Conservation (phyloP, 2,329 filamentous ascomycete species). For the Aspergillus vadensis region DNA sequence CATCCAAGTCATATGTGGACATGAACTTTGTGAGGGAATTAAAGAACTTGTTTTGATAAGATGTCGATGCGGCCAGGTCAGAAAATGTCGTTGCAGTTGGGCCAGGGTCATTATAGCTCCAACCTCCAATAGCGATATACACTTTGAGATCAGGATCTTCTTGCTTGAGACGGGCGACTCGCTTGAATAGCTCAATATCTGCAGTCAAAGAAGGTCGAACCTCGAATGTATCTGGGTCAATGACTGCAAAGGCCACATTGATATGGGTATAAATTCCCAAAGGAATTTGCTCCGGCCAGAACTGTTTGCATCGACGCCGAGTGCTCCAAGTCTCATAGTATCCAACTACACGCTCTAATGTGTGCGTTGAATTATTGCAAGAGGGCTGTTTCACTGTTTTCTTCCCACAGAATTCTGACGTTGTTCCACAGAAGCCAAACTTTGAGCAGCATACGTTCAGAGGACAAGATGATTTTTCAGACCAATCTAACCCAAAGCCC, state of each 20-base stretch:
- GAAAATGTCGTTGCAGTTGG: constrained; percentile 24
- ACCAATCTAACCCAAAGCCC: neutral
- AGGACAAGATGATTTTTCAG: constrained; percentile 1
- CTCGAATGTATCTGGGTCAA: constrained; percentile 14
- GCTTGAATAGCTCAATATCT: constrained; percentile 21
- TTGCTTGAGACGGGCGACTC: constrained; percentile 33
- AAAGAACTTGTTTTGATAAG: constrained; percentile 38
- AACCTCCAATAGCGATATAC: constrained; percentile 47
- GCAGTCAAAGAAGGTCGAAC: constrained; percentile 3
- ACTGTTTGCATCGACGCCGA: constrained; percentile 22
- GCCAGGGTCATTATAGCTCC: constrained; percentile 41
- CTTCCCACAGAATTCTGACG: neutral
- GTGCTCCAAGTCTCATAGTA: constrained; percentile 41
- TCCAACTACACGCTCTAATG: constrained; percentile 25
- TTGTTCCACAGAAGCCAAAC: constrained; percentile 12
- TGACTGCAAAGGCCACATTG: constrained; percentile 16
- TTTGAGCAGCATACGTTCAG: constrained; percentile 12
- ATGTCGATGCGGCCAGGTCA: constrained; percentile 21
- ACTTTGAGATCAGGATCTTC: constrained; percentile 26
- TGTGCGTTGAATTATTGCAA: no score
- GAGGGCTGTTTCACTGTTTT: no score
- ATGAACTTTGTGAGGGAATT: constrained; percentile 44
- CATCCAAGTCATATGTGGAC: constrained; percentile 47
- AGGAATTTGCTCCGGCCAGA: constrained; percentile 19
- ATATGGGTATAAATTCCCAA: constrained; percentile 15